These are phyloP conservation scores for Vigna mungo DNA, from an alignment of 306 rosid genomes.

Conservation along the genomic window DNA sequence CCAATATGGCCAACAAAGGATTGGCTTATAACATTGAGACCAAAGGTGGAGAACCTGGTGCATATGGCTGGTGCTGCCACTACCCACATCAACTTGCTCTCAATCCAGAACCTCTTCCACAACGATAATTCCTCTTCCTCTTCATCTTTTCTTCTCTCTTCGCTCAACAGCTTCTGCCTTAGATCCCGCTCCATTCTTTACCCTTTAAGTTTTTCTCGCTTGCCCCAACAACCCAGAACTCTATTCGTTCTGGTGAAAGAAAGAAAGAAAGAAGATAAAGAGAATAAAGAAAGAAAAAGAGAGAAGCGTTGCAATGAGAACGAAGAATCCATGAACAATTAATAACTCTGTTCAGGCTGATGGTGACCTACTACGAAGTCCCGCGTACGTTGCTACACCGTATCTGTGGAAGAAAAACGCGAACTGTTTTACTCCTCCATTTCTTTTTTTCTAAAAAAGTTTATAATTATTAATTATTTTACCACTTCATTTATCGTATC, in stretches of 20 bases:
- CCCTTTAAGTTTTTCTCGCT: background rate
- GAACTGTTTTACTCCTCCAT: no score
- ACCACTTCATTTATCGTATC: no score
- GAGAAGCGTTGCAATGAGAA: no score
- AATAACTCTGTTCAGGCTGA: no score
- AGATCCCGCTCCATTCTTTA: conserved; percentile 37
- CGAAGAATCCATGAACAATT: no score
- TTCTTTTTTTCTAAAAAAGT: no score
- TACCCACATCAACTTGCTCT: conserved; percentile 54
- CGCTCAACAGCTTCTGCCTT: conserved; percentile 38
- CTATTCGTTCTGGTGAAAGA: background rate
- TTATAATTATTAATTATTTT: no score
- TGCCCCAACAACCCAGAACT: background rate
- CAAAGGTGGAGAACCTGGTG: conserved; percentile 58
- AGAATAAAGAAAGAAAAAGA: no score
- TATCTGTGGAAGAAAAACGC: no score
- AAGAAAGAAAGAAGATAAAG: background rate
- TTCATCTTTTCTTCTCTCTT: background rate
- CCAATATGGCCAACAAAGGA: conserved; percentile 64
- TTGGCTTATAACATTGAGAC: conserved; percentile 58
- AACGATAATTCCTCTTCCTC: conserved; percentile 34
- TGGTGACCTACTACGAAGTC: no score
- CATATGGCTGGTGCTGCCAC: conserved; percentile 67
- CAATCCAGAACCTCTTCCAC: conserved; percentile 51
- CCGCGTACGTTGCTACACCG: no score